Percentiles rank a stretch among this genome's conserved stretches.
Evolutionary conservation across 192 early-diverging fungal species (phyloP).

Genomic region (Coemansia umbellata): DNA sequence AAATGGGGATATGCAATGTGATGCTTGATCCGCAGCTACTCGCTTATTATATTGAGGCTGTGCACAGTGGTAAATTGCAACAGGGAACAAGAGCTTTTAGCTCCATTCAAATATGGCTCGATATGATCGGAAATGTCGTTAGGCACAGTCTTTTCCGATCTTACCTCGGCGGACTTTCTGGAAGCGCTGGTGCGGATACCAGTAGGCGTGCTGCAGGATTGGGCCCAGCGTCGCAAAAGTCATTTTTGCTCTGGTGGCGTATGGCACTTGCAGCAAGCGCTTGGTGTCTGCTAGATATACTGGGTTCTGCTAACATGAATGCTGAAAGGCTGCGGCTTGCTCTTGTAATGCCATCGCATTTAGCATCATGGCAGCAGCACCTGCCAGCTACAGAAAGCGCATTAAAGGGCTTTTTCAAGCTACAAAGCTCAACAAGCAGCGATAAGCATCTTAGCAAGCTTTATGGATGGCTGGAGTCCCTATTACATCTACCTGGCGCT

Average conservation of each 20-base stretch:
- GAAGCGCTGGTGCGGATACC: background rate
- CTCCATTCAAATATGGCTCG: conserved; percentile 34
- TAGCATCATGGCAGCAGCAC: conserved; percentile 28
- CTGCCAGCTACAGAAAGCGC: conserved; percentile 7
- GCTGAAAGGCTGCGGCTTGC: conserved; percentile 3
- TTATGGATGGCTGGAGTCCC: conserved; percentile 1
- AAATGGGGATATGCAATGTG: conserved; percentile 11
- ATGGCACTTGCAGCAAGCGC: conserved; percentile 20
- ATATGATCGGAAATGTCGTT: conserved; percentile 24
- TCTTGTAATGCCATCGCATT: conserved; percentile 19
- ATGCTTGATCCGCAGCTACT: conserved; percentile 22
- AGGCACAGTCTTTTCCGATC: conserved; percentile 37
- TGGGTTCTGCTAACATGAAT: background rate
- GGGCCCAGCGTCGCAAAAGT: too few relatives aligned
- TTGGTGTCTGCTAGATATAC: conserved; percentile 5
- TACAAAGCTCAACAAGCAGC: background rate
- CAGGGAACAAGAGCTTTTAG: background rate
- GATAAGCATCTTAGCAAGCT: background rate
- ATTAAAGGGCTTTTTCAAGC: background rate
- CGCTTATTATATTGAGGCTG: background rate
- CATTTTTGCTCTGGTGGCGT: conserved; percentile 25
- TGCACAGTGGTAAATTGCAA: conserved; percentile 1
- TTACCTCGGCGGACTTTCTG: background rate
- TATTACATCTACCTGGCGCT: background rate
- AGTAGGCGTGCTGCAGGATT: too few relatives aligned